Base-by-base conservation (phyloP, 306 rosid genomes). In the Citrullus colocynthis region DNA sequence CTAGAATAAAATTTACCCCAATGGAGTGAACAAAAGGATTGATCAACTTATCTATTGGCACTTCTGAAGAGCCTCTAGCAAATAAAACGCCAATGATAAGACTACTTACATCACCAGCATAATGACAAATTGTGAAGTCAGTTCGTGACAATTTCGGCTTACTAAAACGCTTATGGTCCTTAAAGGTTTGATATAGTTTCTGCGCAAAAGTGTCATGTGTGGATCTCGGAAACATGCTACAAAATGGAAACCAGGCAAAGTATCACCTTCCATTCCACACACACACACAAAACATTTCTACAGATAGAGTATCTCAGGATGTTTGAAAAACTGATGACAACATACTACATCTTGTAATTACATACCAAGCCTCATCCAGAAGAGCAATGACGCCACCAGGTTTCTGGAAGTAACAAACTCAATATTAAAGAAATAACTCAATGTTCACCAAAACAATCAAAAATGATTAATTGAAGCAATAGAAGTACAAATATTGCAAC, bases 161-260 rank as follows among this genome's bases (percentile, higher is more conserved):
- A 87, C 88, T 95, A 84, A 95, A 92, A 81, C 99, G 97, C 84
- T 90, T 95, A 79, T 95, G 88, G 80, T 87, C 93, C 78, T 76
- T 90, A 72, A 88, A 91, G 74, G 97, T 90, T 88, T 92, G 97
- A 86, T 95, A 95, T 65, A 95, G 91, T 88, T 90, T 95, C 81
- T 89, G 88, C 1, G 99, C 91, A 85, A 95, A 87, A 74, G 96
- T 95, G 78, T 90, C 96, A 70, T 95, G 85, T 14, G 97, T 95
- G 81, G 99, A 92, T 88, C 96, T 92, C 75, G 99, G 99, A 86
- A 95, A 95, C 99, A 95, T 95, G 81, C 99, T 95, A 80, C 92
- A 92, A 79, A 83, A 75, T 82, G 77, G 75, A 78, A 82, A 80
- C 82, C 76, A 80, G 83, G 71, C 65, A 71, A 24, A 76, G 54